A percentile compares a stretch with the other conserved stretches of the same genome.
phyloP scores from a whole-genome alignment of 2,329 filamentous ascomycete species.

The Fusarium transvaalense region DNA sequence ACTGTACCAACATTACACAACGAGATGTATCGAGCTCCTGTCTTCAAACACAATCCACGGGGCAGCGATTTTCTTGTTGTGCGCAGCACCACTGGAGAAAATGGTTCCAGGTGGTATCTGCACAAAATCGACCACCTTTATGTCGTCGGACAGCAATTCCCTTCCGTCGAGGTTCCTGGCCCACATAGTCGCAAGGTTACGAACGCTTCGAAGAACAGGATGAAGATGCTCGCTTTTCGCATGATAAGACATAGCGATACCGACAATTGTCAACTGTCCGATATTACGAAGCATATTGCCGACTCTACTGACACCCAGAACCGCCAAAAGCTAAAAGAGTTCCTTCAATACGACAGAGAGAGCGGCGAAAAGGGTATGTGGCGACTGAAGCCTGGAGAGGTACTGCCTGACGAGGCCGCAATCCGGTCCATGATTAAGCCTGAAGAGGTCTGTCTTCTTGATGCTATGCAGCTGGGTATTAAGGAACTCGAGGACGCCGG shows the following conservation, averaged over 20 bases:
- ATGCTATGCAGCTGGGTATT: conserved; percentile 96
- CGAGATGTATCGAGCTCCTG: conserved; percentile 92
- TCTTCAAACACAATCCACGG: conserved; percentile 87
- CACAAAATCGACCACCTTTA: conserved; percentile 92
- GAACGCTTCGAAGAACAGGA: conserved; percentile 93
- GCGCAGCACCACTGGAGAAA: conserved; percentile 80
- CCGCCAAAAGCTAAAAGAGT: conserved; percentile 96
- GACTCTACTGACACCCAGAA: conserved; percentile 96
- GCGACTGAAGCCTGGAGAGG: conserved; percentile 79
- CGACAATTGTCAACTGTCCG: conserved; percentile 77
- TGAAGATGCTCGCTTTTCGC: conserved; percentile 95
- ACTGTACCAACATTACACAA: conserved; percentile 93
- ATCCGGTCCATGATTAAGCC: conserved; percentile 92
- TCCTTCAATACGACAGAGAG: conserved; percentile 90
- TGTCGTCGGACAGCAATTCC: conserved; percentile 92
- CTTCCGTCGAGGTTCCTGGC: conserved; percentile 90
- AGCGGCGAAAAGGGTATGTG: conserved; percentile 78
- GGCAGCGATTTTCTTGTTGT: conserved; percentile 88
- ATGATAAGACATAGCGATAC: conserved; percentile 83
- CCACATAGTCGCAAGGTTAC: conserved; percentile 96
- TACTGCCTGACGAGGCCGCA: conserved; percentile 81
- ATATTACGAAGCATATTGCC: conserved; percentile 91
- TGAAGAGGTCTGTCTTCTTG: conserved; percentile 93
- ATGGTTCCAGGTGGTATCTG: conserved; percentile 84
- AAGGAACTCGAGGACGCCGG: conserved; percentile 93